Evolutionary conservation across 768 basidiomycete species (phyloP).

Genomic region (Rubroboletus pulcherrimus): DNA sequence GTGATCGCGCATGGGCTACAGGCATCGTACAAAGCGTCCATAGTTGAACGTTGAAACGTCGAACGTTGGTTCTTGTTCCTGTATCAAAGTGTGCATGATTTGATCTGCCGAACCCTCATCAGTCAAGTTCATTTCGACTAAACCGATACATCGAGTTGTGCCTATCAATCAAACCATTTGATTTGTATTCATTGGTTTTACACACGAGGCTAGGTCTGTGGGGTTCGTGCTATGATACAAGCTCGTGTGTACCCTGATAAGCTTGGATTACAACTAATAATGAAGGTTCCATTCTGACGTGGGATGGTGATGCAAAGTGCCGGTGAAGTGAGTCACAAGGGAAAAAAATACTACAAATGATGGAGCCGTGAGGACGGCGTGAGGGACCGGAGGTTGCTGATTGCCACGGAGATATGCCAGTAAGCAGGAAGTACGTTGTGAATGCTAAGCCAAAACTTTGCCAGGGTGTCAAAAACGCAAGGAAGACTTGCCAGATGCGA

Average conservation of each 20-base stretch:
- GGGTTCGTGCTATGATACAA: neutral
- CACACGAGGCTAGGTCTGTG: neutral
- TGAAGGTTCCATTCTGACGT: neutral
- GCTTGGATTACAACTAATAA: neutral
- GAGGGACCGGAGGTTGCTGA: neutral
- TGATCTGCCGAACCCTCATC: neutral
- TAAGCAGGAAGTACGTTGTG: slow-evolving; percentile 18
- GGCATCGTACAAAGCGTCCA: slow-evolving; percentile 43
- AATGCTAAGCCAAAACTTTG: slow-evolving; percentile 14
- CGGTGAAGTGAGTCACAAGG: neutral
- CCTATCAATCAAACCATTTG: neutral
- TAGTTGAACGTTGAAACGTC: slow-evolving; percentile 5
- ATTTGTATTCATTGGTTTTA: neutral
- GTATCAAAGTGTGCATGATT: neutral
- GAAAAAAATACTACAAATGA: neutral
- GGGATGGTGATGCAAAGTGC: neutral
- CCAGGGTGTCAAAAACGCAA: neutral
- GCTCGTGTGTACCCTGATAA: neutral
- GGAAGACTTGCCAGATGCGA: neutral
- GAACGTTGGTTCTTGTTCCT: no score
- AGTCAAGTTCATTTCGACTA: neutral
- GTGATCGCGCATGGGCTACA: slow-evolving; percentile 63
- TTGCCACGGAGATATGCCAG: neutral
- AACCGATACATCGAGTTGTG: no score
- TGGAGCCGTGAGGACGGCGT: neutral